These are phyloP conservation scores for Dactylellina haptotyla DNA, from an alignment of 2,329 filamentous ascomycete species.

Conservation along the genomic window DNA sequence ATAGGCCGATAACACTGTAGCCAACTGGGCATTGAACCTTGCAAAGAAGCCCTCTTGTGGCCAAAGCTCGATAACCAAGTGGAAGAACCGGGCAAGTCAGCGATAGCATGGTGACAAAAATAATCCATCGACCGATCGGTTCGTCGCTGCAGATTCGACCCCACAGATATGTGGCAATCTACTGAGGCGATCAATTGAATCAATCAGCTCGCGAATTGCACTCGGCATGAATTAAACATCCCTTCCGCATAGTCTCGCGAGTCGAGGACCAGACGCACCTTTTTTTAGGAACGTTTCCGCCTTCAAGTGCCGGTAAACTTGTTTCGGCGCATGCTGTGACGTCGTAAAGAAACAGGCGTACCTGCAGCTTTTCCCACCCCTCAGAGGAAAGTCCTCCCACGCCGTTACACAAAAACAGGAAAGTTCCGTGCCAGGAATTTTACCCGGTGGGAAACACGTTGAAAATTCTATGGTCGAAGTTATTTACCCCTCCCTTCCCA, in stretches of 20 bases:
- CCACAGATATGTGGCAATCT: neutral
- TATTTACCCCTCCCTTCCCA: too few species aligned
- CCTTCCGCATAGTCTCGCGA: neutral
- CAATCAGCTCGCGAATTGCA: constrained; percentile 8
- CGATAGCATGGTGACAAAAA: neutral
- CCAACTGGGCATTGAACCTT: neutral
- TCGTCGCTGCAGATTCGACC: neutral
- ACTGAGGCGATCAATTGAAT: constrained; percentile 17
- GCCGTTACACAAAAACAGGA: constrained; percentile 47
- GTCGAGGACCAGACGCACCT: constrained; percentile 1
- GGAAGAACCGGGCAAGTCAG: constrained; percentile 24
- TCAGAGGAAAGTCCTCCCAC: constrained; percentile 45
- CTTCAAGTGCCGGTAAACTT: constrained; percentile 26
- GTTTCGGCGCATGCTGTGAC: constrained; percentile 52
- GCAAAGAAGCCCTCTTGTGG: constrained; percentile 11
- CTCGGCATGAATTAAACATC: constrained; percentile 1
- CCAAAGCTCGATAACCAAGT: constrained; percentile 17
- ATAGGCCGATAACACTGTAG: constrained; percentile 11
- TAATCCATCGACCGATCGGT: constrained; percentile 28
- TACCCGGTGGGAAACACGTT: constrained; percentile 11
- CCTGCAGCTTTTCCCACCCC: constrained; percentile 45
- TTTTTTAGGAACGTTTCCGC: constrained; percentile 45
- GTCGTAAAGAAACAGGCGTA: constrained; percentile 36
- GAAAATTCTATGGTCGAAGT: neutral
- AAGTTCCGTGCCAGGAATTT: constrained; percentile 16